Conservation (phyloP, 148 eudicot genomes). For the Nyssa sinensis region DNA sequence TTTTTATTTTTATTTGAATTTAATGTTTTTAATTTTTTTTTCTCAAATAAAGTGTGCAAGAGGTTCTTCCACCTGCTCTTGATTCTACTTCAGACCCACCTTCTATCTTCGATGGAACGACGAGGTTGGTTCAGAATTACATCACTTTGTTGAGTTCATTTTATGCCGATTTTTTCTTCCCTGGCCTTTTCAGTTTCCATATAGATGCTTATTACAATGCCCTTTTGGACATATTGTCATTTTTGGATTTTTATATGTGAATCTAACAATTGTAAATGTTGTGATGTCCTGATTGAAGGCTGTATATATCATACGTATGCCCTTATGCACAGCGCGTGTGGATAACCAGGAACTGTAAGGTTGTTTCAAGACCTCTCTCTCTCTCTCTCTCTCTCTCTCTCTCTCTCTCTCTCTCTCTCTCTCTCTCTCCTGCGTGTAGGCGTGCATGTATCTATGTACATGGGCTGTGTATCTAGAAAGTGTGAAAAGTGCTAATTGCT, state of each 20-base stretch:
- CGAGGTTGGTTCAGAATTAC: constrained; percentile 40
- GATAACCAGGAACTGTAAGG: constrained; percentile 79
- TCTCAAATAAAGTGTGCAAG: constrained; percentile 36
- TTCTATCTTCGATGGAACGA: constrained; percentile 65
- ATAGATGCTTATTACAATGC: constrained; percentile 1
- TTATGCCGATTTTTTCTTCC: neutral
- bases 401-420: too few species aligned
- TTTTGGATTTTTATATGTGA: neutral
- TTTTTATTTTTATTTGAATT: neutral
- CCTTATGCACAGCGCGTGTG: constrained; percentile 81
- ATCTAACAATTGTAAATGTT: neutral
- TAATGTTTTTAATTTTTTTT: neutral
- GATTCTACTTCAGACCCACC: constrained; percentile 76
- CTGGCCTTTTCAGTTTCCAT: neutral
- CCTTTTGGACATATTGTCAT: neutral
- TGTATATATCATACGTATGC: constrained; percentile 68
- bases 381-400: too few species aligned
- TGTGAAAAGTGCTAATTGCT: neutral
- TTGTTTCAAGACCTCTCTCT: constrained; percentile 1
- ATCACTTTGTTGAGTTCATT: neutral
- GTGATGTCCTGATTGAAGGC: constrained; percentile 36
- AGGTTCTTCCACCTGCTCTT: constrained; percentile 55
- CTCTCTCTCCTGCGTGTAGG: too few species aligned
- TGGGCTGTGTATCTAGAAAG: neutral
- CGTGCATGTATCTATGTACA: neutral